Evolutionary conservation across 192 early-diverging fungal genomes (phyloP), one percentile per base, ranked within the genome.

Genomic region (Linderina pennispora): DNA sequence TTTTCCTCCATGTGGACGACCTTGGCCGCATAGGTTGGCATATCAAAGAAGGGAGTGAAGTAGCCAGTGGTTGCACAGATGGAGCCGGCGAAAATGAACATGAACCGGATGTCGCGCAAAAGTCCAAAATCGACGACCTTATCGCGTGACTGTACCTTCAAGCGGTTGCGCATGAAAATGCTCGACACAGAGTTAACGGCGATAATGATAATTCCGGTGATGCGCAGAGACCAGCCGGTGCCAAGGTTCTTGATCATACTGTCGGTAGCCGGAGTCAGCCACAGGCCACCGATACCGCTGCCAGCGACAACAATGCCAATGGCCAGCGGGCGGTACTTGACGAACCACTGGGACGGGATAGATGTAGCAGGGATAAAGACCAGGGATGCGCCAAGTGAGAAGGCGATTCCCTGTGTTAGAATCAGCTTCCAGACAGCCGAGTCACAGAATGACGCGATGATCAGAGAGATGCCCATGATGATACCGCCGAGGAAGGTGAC

Each of bases 281-380:
- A 59, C 5, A 81, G 55, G 8, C 77, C 77, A 25, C 79, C 79
- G 24, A 78, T 47, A 0, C 79, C 79, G 18, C 66, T 71, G 38
- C 79, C 79, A 16, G 75, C 67, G 0, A 75, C 71, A 0, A 48
- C 71, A 17, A 78, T 53, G 15, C 79, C 79, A 1, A 74, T 62
- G 8, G 77, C 79, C 22, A 78, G 50, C 10, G 68, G 65, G 25
- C 74, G 66, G 22, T 54, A 50, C 48, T 53, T 75, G 26, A 54
- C 55, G 36, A 77, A 81, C 66, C 67, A 80, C 34, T 80, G 79
- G 11, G 77, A 67, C n/a, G 79, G 77, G n/a, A 78, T 58, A 11
- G 69, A 68, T 13, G 58, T 35, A 0, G 71, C 58, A 0, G 79
- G 77, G 20, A 77, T 74, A 45, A 69, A 78, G 8, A 71, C 71